These are phyloP conservation scores for Plantago elongata DNA, from an alignment of 257 asterid species.

Conservation along the genomic window DNA sequence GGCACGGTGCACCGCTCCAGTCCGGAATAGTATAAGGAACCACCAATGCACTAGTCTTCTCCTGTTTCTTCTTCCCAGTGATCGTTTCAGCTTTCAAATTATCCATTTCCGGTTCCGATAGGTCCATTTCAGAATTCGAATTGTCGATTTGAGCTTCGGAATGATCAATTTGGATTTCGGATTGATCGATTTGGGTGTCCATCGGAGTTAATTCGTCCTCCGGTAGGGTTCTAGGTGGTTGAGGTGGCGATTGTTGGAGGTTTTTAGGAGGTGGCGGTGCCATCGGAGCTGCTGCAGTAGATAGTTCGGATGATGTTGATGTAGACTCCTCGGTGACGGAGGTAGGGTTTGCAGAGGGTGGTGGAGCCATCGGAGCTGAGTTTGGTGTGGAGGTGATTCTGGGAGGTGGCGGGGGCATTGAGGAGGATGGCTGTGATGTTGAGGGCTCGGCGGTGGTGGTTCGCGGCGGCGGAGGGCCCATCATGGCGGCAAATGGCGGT, in stretches of 20 bases:
- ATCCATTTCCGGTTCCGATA: not conserved
- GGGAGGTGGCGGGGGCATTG: slow-evolving; percentile 76
- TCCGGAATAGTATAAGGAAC: slow-evolving; percentile 75
- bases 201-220: not conserved
- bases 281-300: slow-evolving; percentile 19
- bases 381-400: slow-evolving; percentile 28
- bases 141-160: slow-evolving; percentile 18
- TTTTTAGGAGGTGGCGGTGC: slow-evolving; percentile 34
- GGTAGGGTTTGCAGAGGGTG: slow-evolving; percentile 33
- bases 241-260: not conserved
- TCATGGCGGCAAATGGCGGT: too few relatives aligned
- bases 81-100: slow-evolving; percentile 12
- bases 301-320: too few relatives aligned
- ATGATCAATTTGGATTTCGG: slow-evolving; percentile 6
- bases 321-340: slow-evolving; percentile 7
- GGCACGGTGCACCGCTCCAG: slow-evolving; percentile 79
- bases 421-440: slow-evolving; percentile 11
- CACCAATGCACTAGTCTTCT: slow-evolving; percentile 25
- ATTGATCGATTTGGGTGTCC: not conserved
- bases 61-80: slow-evolving; percentile 27
- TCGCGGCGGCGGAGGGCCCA: too few relatives aligned
- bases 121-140: too few relatives aligned
- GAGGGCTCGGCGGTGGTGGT: too few relatives aligned
- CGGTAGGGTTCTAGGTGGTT: not conserved
- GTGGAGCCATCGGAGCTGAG: slow-evolving; percentile 33